Base-by-base conservation (phyloP, 1,284 basidiomycete species). In the Pascua sp. region DNA sequence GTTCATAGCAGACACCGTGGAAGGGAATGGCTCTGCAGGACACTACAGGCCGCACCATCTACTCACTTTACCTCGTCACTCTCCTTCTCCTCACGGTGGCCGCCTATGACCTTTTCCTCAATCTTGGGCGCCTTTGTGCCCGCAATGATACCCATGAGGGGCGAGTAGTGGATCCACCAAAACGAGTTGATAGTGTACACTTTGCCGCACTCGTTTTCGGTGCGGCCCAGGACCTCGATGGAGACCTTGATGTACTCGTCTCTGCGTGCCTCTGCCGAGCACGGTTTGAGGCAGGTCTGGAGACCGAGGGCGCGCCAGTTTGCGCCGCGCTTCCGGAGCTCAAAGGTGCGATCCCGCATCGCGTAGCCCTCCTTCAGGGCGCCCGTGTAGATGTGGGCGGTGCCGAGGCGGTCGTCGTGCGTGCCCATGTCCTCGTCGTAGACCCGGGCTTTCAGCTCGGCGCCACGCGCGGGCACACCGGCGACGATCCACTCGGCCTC, bases 341-440 rank as follows among this genome's bases (percentile, higher is more conserved):
- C 72, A 58, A 68, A 70, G 43, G 10, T 50, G 68, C 53, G 18
- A 17, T 13, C n/a, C 5, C 50, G 40, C 17, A 44, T 10, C 39
- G 32, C 41, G 24, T 32, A 74, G 37, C 52, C 65, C 56, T 68
- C 73, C 41, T 55, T 41, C 9, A 76, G 51, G n/a, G 16, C 13
- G 7, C 71, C 72, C 0, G 64, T 65, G 41, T 47, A 39, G 4
- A 72, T 37, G 16, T 67, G 56, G 13, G 78, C 67, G 60, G 76
- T 76, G 5, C 81, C 81, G 5, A 82, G 72, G 10, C 73, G 59
- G 66, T 82, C 81, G 69, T 82, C 81, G 51, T 75, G 70, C 54
- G 79, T 71, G 5, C 73, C 73, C 2, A 71, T 68, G 64, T 82
- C 81, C 59, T 81, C 81, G 63, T 82, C 81, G 55, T 71, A 70